Evolutionary conservation across 495 filamentous ascomycete genomes (phyloP), one percentile per base, ranked within the genome.

Genomic region (Chaetomium tenue): DNA sequence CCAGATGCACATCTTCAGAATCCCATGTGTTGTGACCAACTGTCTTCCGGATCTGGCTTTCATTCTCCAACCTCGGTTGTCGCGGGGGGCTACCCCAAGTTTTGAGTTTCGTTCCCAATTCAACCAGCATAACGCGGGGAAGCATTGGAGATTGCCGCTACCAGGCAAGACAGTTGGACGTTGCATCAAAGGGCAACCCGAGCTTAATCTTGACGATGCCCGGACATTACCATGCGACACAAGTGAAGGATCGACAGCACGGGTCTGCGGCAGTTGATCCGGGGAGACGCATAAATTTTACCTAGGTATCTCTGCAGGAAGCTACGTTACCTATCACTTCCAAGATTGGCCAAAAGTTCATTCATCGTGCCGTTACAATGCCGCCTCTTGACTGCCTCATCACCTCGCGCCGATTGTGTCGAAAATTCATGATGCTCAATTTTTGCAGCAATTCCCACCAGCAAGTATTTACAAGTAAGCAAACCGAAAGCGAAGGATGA

Each of bases 211-310:
- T 40, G 4, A 47, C 50, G 30, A 58, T 18, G 44, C n/a, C 26
- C 28, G 42, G 22, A 57, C 33, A 33, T 51, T 52, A 47, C 6
- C 6, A 30, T 70, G 68, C 71, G 63, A 70, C 68, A 72, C 60
- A 48, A 61, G 58, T 73, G 71, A 71, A 68, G 58, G 69, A 73
- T 71, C 71, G 66, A 25, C 60, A 44, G 40, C 28, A 46, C 23
- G 26, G 39, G 37, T 48, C 20, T 13, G n/a, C 1, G 15, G 6
- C 33, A 39, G 47, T 7, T 50, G n/a, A 51, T 16, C 44, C 53
- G 13, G 61, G 39, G 25, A 46, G 3, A 25, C 50, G n/a, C n/a
- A n/a, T n/a, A n/a, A n/a, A n/a, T n/a, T n/a, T n/a, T n/a, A n/a
- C n/a, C n/a, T n/a, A 22, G 48, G 2, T 4, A 40, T 30, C 39